Conservation (phyloP, 208 protist species). For the Eutreptiella sp. region DNA sequence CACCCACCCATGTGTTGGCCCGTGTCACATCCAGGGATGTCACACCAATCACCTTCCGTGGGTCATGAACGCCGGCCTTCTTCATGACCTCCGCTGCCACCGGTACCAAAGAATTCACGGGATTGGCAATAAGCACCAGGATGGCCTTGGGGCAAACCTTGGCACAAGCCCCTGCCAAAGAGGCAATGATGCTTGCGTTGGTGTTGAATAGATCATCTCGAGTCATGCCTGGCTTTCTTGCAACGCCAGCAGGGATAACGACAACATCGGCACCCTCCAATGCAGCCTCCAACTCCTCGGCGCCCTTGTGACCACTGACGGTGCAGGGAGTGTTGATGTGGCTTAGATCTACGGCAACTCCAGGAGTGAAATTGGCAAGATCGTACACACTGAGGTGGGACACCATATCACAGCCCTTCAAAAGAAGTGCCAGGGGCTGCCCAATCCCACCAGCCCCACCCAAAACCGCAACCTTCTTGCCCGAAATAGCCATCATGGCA, state of each 20-base stretch:
- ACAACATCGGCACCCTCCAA: conserved; percentile 68
- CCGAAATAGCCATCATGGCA: too few species aligned
- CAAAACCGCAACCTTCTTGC: conserved; percentile 80
- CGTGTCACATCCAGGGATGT: conserved; percentile 82
- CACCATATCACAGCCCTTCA: conserved; percentile 75
- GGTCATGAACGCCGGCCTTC: conserved; percentile 70
- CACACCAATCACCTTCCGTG: conserved; percentile 64
- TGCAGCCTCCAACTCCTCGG: conserved; percentile 49
- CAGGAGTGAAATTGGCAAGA: conserved; percentile 54
- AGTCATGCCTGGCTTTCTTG: conserved; percentile 75
- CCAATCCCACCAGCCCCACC: conserved; percentile 91
- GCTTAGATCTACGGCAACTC: conserved; percentile 62
- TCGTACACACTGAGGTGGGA: conserved; percentile 77
- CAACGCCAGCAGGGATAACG: conserved; percentile 73
- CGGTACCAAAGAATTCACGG: conserved; percentile 84
- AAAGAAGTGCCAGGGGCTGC: conserved; percentile 85
- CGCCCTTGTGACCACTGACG: conserved; percentile 29
- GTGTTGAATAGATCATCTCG: conserved; percentile 73
- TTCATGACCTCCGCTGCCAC: conserved; percentile 81
- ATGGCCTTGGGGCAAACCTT: conserved; percentile 57
- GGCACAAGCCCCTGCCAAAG: conserved; percentile 61
- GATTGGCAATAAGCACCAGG: conserved; percentile 77
- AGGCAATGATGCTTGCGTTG: conserved; percentile 59
- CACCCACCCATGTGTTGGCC: conserved; percentile 59
- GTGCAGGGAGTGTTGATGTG: conserved; percentile 56